phyloP scores from a whole-genome alignment of 1,139 yeast species.

The Groenewaldozyma sp. region DNA sequence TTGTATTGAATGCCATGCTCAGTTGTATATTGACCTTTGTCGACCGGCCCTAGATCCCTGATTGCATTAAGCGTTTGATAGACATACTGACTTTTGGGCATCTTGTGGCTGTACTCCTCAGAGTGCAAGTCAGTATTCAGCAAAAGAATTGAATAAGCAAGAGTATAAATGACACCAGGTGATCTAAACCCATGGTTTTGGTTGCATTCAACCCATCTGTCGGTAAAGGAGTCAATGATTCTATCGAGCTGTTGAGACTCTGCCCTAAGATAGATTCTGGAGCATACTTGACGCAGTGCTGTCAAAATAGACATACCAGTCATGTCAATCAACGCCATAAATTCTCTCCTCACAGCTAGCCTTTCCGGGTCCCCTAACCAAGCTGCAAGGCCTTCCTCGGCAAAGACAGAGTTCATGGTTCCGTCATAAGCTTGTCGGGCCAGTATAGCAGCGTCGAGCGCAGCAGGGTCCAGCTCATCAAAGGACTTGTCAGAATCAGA shows the following conservation, averaged over 20 bases:
- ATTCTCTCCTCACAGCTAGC: slow-evolving; percentile 19
- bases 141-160: slow-evolving; percentile 63
- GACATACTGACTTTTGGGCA: slow-evolving; percentile 26
- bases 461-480: too few relatives aligned
- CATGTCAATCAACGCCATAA: slow-evolving; percentile 28
- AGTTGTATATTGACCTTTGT: slow-evolving; percentile 8
- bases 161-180: slow-evolving; percentile 58
- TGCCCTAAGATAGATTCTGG: slow-evolving; percentile 61
- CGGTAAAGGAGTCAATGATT: slow-evolving; percentile 58
- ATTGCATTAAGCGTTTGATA: slow-evolving; percentile 20
- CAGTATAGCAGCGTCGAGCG: too few relatives aligned
- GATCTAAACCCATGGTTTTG: slow-evolving; percentile 41
- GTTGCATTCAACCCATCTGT: slow-evolving; percentile 53
- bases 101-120: slow-evolving; percentile 29
- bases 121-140: slow-evolving; percentile 42
- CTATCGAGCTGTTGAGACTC: slow-evolving; percentile 81
- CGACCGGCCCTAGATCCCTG: slow-evolving; percentile 13
- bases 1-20: slow-evolving; percentile 1
- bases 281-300: slow-evolving; percentile 54
- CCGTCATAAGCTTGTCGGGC: slow-evolving; percentile 2
- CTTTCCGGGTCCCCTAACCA: slow-evolving; percentile 27
- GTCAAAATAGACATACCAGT: slow-evolving; percentile 29
- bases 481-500: too few relatives aligned
- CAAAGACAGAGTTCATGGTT: background rate
- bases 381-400: slow-evolving; percentile 21